Evolutionary conservation across 768 basidiomycete species (phyloP).

Genomic region (Tulasnella calospora): DNA sequence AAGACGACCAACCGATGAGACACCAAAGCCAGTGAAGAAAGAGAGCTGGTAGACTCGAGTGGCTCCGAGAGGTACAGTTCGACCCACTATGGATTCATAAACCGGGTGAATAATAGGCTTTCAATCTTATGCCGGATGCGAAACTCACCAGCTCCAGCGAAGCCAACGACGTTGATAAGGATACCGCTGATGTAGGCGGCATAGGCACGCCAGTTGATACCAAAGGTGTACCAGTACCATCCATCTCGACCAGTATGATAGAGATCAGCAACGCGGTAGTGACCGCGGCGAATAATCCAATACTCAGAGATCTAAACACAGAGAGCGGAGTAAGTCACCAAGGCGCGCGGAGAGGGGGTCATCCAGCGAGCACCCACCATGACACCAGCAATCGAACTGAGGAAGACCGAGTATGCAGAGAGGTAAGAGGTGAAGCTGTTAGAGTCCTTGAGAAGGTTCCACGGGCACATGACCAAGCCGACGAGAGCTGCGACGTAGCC

Average conservation of each 20-base stretch:
- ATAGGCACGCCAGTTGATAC: slow-evolving; percentile 68
- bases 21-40: slow-evolving; percentile 79
- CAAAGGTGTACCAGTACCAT: slow-evolving; percentile 73
- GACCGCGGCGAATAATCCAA: slow-evolving; percentile 65
- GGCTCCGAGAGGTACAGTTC: slow-evolving; percentile 58
- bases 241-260: slow-evolving; percentile 54
- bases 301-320: slow-evolving; percentile 59
- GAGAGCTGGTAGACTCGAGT: slow-evolving; percentile 71
- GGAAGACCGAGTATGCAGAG: slow-evolving; percentile 67
- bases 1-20: slow-evolving; percentile 42
- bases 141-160: slow-evolving; percentile 59
- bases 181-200: slow-evolving; percentile 67
- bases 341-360: not conserved
- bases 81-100: slow-evolving; percentile 42
- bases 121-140: no score
- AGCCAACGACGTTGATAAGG: slow-evolving; percentile 76
- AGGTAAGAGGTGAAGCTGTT: slow-evolving; percentile 77
- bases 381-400: slow-evolving; percentile 75
- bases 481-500: slow-evolving; percentile 78
- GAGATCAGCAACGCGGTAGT: slow-evolving; percentile 65
- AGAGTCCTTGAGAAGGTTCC: slow-evolving; percentile 45
- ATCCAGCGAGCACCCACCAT: slow-evolving; percentile 47
- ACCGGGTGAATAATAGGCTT: not conserved
- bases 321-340: not conserved
- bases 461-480: slow-evolving; percentile 69